Percentiles rank a stretch among this genome's conserved stretches.
phyloP scores from a whole-genome alignment of 1,284 basidiomycete species.

The Trametes polyzona region DNA sequence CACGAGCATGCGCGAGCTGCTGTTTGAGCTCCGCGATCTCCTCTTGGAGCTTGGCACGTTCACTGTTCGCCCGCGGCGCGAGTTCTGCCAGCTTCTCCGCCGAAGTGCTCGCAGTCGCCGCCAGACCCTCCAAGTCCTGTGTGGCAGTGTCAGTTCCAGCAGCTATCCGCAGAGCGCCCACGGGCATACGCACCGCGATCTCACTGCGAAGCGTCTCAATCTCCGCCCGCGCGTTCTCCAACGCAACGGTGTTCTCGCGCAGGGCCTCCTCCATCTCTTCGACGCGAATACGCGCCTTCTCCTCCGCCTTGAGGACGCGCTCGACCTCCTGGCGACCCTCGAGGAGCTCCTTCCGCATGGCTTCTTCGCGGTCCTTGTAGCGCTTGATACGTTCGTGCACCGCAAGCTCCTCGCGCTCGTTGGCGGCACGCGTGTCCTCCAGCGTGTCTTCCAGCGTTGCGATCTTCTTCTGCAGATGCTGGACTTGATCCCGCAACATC shows the following conservation, averaged over 20 bases:
- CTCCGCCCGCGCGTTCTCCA: slow-evolving; percentile 92
- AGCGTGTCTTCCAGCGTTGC: slow-evolving; percentile 82
- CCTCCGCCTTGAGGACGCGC: slow-evolving; percentile 64
- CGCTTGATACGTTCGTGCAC: slow-evolving; percentile 70
- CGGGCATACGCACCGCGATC: slow-evolving; percentile 59
- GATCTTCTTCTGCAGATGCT: slow-evolving; percentile 83
- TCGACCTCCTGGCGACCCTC: slow-evolving; percentile 69
- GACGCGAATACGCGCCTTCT: slow-evolving; percentile 61
- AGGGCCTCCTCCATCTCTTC: slow-evolving; percentile 89
- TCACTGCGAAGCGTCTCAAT: slow-evolving; percentile 85
- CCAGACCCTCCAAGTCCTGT: slow-evolving; percentile 58
- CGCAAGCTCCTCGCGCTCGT: slow-evolving; percentile 76
- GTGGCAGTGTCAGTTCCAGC: no score
- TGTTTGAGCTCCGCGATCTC: slow-evolving; percentile 57
- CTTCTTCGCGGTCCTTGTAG: slow-evolving; percentile 79
- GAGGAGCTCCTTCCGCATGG: slow-evolving; percentile 67
- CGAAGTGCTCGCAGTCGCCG: slow-evolving; percentile 36
- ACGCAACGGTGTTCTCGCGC: slow-evolving; percentile 83
- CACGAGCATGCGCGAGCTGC: slow-evolving; percentile 27
- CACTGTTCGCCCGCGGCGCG: slow-evolving; percentile 47
- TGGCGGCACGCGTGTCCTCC: slow-evolving; percentile 73
- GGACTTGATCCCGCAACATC: slow-evolving; percentile 83
- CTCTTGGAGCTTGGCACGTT: slow-evolving; percentile 50
- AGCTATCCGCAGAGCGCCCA: background rate
- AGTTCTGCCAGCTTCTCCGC: slow-evolving; percentile 41